Percentiles rank a stretch among this genome's conserved stretches.
phyloP scores from a whole-genome alignment of 768 basidiomycete species.

The Boletus subparvulus region DNA sequence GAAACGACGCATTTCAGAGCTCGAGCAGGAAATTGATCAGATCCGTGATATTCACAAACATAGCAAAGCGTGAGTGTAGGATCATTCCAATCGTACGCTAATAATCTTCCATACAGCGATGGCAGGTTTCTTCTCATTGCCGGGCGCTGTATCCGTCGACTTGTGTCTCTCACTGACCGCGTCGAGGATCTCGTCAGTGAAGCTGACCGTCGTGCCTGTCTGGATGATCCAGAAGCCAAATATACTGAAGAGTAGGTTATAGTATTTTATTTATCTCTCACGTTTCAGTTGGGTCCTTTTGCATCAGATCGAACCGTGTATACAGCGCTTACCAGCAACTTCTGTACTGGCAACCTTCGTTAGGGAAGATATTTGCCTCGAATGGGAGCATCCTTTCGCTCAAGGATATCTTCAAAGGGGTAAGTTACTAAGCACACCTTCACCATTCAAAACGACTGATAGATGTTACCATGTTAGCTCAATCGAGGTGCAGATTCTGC shows the following conservation, averaged over 20 bases:
- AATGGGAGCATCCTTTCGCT: background rate
- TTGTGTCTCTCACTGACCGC: background rate
- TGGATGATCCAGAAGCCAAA: background rate
- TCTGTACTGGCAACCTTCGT: background rate
- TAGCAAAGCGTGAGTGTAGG: no score
- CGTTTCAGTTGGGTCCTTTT: background rate
- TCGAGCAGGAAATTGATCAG: no score
- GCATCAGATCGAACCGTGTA: background rate
- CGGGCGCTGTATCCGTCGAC: background rate
- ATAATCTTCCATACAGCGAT: background rate
- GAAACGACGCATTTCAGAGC: no score
- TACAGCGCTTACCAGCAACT: background rate
- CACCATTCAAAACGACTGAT: background rate
- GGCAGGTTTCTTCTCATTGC: background rate
- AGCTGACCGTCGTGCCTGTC: background rate
- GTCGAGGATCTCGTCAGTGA: conserved; percentile 13
- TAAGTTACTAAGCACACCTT: background rate
- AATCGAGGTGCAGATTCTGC: conserved; percentile 10
- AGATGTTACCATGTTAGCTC: background rate
- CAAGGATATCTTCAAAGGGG: background rate
- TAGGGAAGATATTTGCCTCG: background rate
- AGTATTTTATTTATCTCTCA: background rate
- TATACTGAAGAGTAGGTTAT: background rate
- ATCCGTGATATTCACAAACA: no score
- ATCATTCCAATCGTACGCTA: no score